These are phyloP conservation scores for Glutinoglossum americanum DNA, from an alignment of 495 filamentous ascomycete genomes.

Conservation along the genomic window DNA sequence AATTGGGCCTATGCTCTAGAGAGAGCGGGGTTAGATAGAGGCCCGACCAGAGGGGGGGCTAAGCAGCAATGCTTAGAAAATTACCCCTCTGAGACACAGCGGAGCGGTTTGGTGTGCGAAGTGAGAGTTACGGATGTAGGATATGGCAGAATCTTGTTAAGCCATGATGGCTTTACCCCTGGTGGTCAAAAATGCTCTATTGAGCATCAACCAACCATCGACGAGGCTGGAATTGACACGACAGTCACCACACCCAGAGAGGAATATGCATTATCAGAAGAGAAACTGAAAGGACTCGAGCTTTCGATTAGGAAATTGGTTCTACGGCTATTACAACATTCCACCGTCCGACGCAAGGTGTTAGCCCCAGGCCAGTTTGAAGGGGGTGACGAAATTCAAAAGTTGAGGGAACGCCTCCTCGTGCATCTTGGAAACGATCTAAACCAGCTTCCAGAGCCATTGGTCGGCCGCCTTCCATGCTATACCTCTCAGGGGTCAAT, in stretches of 20 bases:
- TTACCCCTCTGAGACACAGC: neutral
- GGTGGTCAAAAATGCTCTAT: neutral
- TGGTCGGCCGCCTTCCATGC: neutral
- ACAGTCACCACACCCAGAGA: neutral
- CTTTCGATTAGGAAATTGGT: conserved; percentile 3
- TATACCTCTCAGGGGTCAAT: neutral
- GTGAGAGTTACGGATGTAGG: neutral
- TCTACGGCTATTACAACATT: neutral
- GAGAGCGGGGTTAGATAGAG: neutral
- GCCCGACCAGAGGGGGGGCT: neutral
- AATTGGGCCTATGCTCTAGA: neutral
- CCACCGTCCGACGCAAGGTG: neutral
- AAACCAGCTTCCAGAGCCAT: neutral
- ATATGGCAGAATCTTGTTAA: neutral
- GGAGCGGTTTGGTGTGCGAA: neutral
- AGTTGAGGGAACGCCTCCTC: neutral
- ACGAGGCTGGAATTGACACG: neutral
- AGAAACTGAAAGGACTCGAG: neutral
- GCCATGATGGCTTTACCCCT: neutral
- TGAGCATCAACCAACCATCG: neutral
- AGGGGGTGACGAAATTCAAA: neutral
- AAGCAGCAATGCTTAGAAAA: neutral
- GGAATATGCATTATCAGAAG: neutral
- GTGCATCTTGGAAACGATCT: neutral
- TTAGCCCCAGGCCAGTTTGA: too few relatives aligned